Evolutionary conservation across 768 basidiomycete species (phyloP), one percentile per base, ranked within the genome.

Genomic region (Dioszegia crocea): DNA sequence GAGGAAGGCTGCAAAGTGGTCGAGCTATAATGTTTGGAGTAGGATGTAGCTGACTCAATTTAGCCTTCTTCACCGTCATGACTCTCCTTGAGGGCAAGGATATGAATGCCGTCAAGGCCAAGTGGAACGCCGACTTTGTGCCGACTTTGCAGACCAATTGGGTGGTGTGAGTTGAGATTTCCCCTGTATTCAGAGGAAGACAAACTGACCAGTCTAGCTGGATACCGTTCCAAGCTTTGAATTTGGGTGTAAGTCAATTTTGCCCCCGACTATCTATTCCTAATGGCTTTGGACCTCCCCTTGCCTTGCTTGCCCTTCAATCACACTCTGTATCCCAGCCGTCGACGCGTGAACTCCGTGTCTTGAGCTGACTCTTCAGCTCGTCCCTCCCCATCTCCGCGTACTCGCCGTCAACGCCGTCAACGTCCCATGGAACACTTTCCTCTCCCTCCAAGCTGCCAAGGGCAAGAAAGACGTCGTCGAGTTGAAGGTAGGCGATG

Each of bases 31-130:
- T n/a, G n/a, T n/a, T n/a, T 16, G 31, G 16, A n/a, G 16, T 49
- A 36, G 39, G 26, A 26, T n/a, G 29, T 43, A n/a, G 46, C 58
- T 66, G 55, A 63, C 11, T 24, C 23, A 36, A n/a, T 45, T 24
- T 57, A 73, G 71, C 81, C 55, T 86, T 85, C 77, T 86, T 91
- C 74, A 84, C 85, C 11, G 82, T 85, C 0, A 90, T 91, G 86
- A 85, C 87, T 31, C 70, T 88, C 40, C 70, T 92, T 52, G 91
- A 94, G 71, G 89, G 89, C 27, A 86, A 88, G 66, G 81, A 78
- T 77, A 73, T 71, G 54, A 79, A 67, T 63, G 84, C 68, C 64
- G 88, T 79, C 65, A 82, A 78, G 60, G 76, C 81, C 54, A 80
- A 82, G 39, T 78, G 85, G 59, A 67, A 60, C 19, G 73, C 73